phyloP scores from a whole-genome alignment of 2,329 filamentous ascomycete species.

The Trichoderma citrinoviride region DNA sequence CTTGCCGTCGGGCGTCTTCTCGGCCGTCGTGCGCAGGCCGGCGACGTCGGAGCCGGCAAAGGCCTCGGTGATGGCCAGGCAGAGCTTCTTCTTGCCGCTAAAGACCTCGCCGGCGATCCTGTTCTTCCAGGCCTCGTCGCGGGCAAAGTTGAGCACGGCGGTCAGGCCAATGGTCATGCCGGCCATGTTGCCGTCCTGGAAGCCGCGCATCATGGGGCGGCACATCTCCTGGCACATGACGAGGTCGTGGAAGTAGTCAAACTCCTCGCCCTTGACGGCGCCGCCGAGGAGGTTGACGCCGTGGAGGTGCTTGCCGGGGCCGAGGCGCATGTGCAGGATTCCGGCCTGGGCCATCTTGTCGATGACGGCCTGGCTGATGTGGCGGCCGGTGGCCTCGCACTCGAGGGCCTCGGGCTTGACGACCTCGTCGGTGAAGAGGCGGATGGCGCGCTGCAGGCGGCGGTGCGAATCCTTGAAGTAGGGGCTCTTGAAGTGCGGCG shows the following conservation, averaged over 20 bases:
- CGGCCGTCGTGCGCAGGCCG: constrained; percentile 72
- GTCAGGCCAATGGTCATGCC: constrained; percentile 82
- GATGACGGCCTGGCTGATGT: constrained; percentile 70
- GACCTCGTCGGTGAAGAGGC: constrained; percentile 70
- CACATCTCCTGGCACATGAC: constrained; percentile 71
- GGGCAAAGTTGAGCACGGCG: constrained; percentile 75
- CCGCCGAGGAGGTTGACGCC: constrained; percentile 67
- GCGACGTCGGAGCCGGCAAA: constrained; percentile 81
- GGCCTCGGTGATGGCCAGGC: constrained; percentile 82
- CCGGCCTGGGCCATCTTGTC: constrained; percentile 73
- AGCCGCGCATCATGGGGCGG: constrained; percentile 70
- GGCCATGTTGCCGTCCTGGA: constrained; percentile 83
- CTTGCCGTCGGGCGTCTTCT: constrained; percentile 71
- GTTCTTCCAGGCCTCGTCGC: constrained; percentile 63
- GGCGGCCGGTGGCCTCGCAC: constrained; percentile 70
- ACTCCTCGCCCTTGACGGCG: constrained; percentile 72
- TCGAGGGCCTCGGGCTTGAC: constrained; percentile 72
- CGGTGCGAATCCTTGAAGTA: constrained; percentile 78
- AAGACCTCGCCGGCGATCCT: constrained; percentile 70
- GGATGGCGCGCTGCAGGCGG: constrained; percentile 64
- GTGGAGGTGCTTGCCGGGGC: constrained; percentile 78
- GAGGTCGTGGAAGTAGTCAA: constrained; percentile 84
- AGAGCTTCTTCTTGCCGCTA: constrained; percentile 82
- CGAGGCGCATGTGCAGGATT: constrained; percentile 77
- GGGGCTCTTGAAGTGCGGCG: constrained; percentile 70